Evolutionary conservation across 768 basidiomycete species (phyloP).

Genomic region (Tremella fuciformis): DNA sequence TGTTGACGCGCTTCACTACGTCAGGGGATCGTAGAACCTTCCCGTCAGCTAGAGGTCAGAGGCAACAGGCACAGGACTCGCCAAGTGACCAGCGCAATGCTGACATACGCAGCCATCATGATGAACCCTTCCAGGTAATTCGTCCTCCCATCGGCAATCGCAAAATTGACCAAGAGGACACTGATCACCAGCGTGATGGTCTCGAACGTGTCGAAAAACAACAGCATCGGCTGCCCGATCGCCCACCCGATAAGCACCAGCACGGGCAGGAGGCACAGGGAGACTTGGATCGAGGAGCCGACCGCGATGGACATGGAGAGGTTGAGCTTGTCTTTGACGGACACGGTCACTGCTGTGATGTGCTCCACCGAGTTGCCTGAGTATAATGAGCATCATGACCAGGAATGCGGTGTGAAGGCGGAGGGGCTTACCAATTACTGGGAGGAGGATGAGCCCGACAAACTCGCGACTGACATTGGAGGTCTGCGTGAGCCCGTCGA

Average conservation of each 20-base stretch:
- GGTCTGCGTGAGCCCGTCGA: conserved; percentile 37
- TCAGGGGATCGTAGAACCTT: conserved; percentile 29
- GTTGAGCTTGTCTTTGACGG: conserved; percentile 79
- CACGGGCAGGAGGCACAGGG: conserved; percentile 44
- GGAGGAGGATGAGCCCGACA: conserved; percentile 81
- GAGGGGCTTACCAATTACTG: conserved; percentile 60
- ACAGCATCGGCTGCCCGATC: conserved; percentile 47
- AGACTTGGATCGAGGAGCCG: conserved; percentile 46
- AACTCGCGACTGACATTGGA: conserved; percentile 66
- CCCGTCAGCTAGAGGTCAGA: not conserved
- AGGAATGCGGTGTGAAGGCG: no score
- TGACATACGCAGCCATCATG: conserved; percentile 48
- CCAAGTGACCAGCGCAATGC: conserved; percentile 44
- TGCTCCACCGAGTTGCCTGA: conserved; percentile 61
- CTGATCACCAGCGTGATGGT: conserved; percentile 46
- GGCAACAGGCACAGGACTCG: conserved; percentile 8
- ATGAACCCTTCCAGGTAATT: conserved; percentile 48
- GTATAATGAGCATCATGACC: no score
- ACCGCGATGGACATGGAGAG: conserved; percentile 83
- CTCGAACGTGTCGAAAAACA: conserved; percentile 49
- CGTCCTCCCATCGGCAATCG: conserved; percentile 46
- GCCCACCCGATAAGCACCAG: conserved; percentile 47
- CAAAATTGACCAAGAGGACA: conserved; percentile 47
- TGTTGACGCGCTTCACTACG: no score
- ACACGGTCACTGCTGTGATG: conserved; percentile 84